Conservation (phyloP, 805 yeast genomes). For the Candida xyloterini region DNA sequence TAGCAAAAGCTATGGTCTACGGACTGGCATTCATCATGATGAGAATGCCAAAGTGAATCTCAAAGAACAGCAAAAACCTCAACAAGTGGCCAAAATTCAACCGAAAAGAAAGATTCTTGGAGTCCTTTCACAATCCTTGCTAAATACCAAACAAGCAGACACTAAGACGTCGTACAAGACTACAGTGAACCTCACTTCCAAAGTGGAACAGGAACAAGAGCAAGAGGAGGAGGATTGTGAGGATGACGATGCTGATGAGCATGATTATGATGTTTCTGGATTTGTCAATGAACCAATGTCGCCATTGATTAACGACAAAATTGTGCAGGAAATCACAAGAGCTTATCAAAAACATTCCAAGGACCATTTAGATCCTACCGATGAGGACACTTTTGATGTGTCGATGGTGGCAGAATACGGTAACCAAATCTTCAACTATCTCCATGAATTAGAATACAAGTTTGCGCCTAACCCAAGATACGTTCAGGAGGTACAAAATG, state of each 20-base stretch:
- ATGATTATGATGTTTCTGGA: conserved; percentile 29
- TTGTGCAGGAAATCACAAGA: conserved; percentile 46
- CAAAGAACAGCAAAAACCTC: conserved; percentile 6
- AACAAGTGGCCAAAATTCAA: background rate
- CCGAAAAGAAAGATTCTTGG: conserved; percentile 29
- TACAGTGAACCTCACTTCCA: background rate
- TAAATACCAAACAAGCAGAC: conserved; percentile 20
- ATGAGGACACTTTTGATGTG: conserved; percentile 80
- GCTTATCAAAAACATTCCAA: conserved; percentile 52
- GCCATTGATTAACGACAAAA: conserved; percentile 50
- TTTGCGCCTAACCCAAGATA: conserved; percentile 71
- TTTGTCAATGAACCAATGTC: conserved; percentile 48
- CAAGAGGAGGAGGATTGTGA: too few species aligned
- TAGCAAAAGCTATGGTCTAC: conserved; percentile 10
- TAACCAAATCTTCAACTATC: conserved; percentile 75
- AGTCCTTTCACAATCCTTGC: conserved; percentile 26
- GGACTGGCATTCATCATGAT: conserved; percentile 18
- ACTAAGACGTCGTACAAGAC: background rate
- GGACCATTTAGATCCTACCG: conserved; percentile 60
- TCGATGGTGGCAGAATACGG: conserved; percentile 95
- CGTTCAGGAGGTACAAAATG: conserved; percentile 75
- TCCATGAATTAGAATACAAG: conserved; percentile 66
- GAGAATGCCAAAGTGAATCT: conserved; percentile 22
- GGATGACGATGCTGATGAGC: too few species aligned
- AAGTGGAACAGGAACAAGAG: conserved; percentile 9